A percentile compares a stretch with the other conserved stretches of the same genome.
Conservation (phyloP, 192 early-diverging fungal species). For the Coemansia sp. region DNA sequence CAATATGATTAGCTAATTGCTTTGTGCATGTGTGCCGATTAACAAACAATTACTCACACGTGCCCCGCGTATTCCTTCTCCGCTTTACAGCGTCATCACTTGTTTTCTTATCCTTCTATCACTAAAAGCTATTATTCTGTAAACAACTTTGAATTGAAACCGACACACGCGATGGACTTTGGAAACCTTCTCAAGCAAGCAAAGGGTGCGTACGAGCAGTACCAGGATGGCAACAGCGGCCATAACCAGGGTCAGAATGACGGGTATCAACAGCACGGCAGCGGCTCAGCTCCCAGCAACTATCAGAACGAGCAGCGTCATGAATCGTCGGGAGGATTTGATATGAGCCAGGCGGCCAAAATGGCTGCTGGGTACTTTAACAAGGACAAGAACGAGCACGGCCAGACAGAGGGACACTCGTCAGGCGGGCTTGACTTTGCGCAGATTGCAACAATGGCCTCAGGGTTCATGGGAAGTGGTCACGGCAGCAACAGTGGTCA, state of each 20-base stretch:
- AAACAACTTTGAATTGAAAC: no score
- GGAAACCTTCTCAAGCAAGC: constrained; percentile 27
- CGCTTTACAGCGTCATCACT: not conserved
- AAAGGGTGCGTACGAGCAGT: constrained; percentile 26
- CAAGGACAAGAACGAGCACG: not conserved
- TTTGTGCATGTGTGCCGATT: not conserved
- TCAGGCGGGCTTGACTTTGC: constrained; percentile 31
- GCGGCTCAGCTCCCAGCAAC: not conserved
- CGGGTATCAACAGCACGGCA: not conserved
- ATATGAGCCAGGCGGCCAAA: constrained; percentile 20
- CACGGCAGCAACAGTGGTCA: not conserved
- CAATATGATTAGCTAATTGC: not conserved
- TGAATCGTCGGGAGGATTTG: constrained; percentile 16
- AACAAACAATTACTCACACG: not conserved
- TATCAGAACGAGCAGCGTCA: constrained; percentile 7
- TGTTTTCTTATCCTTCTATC: not conserved
- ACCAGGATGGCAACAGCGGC: constrained; percentile 12
- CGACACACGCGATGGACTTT: constrained; percentile 24
- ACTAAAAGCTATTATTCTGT: no score
- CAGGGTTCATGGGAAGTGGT: constrained; percentile 21
- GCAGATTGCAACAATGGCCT: constrained; percentile 18
- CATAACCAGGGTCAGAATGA: constrained; percentile 2
- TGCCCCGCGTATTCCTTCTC: not conserved
- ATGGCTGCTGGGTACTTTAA: constrained; percentile 29
- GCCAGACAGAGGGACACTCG: not conserved